Evolutionary conservation across 495 filamentous ascomycete genomes (phyloP), one percentile per base, ranked within the genome.

Genomic region (Parachaetomium inaequale): DNA sequence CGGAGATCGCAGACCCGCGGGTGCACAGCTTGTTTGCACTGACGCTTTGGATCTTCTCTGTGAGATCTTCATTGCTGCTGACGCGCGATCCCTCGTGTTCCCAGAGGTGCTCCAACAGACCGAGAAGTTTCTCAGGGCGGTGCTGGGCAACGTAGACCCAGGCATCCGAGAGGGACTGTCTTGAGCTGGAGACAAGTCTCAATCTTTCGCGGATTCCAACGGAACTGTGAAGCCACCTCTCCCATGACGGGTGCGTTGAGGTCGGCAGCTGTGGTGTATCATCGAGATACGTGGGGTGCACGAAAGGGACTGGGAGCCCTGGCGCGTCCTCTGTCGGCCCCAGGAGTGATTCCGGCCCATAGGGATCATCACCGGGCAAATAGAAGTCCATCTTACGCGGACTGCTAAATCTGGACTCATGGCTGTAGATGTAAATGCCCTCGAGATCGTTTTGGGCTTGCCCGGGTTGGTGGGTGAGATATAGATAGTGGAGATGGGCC

Each of bases 401-500:
- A 21, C 32, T 21, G 1, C 25, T 25, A 32, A 1, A n/a, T 10
- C 10, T 2, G 23, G 23, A 11, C 2, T 21, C 5, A 4, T 34
- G 26, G 7, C 0, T 28, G 15, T 23, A 11, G 26, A 36, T 0
- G 29, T 32, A 34, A 6, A 50, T 23, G n/a, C 6, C 11, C 15
- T 21, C 5, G 8, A 28, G 23, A 0, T 32, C 21, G 59, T 6
- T 15, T 17, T 2, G 42, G 7, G 40, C 14, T 28, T 40, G 23
- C 7, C 52, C 40, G 19, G 53, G 51, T 25, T 61, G 54, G 17
- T 65, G 63, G 7, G 71, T 72, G 45, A 69, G 55, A 47, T 74
- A 78, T 6, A 78, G 67, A 52, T 69, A 76, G 19, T 47, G 58
- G 43, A 78, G 63, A 53, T 72, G 67, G 36, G 56, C 36, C 5